Evolutionary conservation across 371 early-diverging fungal genomes (phyloP), one percentile per base, ranked within the genome.

Genomic region (Zychaea mexicana): DNA sequence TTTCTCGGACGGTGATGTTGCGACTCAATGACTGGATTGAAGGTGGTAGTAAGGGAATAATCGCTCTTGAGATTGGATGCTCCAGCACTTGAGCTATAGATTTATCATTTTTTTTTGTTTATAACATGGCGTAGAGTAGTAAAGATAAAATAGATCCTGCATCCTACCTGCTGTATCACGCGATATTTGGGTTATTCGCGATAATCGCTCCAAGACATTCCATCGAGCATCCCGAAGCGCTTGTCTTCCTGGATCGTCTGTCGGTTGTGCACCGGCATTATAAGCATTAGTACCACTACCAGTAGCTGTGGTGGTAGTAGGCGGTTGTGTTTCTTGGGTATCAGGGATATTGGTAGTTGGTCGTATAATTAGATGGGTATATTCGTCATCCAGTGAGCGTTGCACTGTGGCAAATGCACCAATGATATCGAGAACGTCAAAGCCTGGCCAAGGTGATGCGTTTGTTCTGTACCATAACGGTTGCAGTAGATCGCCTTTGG

Each of bases 141-240:
- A n/a, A n/a, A n/a, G n/a, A n/a, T n/a, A n/a, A n/a, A n/a, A n/a
- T n/a, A n/a, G n/a, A n/a, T n/a, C 17, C 10, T 13, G n/a, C 26
- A 10, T 32, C 63, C 39, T 71, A 82, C 86, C 73, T 0, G 91
- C 88, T 2, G 92, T 86, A 56, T 88, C 90, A 36, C 89, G 79
- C 27, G 93, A 89, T 46, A 92, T 85, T 27, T 88, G 84, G 0
- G 97, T 94, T 2, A 97, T 92, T 24, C 85, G 82, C 0, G 96
- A 90, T 62, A 97, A 89, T 33, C 87, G 81, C 67, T 94, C 95
- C 27, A 97, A 73, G 22, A 93, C 85, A 61, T 86, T 87, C 94
- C 95, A 95, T 27, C 82, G 74, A 52, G 89, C 78, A 45, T 76
- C 71, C 30, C 53, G 47, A 21, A 74, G 19, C 6, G 69, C 53